Conservation (phyloP, 345 rosid genomes). For the Gossypium mustelinum region DNA sequence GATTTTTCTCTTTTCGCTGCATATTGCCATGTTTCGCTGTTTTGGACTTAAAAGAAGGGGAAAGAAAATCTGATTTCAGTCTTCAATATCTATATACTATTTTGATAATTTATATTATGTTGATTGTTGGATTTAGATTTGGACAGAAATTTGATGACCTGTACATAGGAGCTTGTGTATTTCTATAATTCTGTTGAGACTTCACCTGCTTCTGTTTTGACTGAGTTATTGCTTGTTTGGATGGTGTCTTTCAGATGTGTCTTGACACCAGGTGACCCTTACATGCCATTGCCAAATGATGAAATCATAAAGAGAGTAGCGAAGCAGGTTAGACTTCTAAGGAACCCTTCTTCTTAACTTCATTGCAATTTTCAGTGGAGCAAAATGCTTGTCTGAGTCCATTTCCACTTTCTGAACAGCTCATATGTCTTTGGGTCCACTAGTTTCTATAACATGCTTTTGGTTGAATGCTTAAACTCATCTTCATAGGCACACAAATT, state of each 20-base stretch:
- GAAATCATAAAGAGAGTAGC: constrained; percentile 81
- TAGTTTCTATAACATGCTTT: neutral
- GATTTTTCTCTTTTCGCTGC: neutral
- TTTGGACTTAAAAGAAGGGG: neutral
- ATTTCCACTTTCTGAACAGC: neutral
- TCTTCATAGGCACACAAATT: neutral
- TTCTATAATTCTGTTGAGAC: neutral
- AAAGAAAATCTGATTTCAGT: neutral
- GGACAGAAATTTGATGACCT: neutral
- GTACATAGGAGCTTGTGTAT: neutral
- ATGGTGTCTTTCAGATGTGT: constrained; percentile 57
- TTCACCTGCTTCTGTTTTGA: neutral
- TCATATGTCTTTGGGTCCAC: neutral
- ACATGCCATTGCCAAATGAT: constrained; percentile 82
- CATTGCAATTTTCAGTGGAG: neutral
- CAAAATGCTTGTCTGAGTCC: neutral
- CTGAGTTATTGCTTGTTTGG: neutral
- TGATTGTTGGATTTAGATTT: neutral
- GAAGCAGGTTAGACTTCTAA: constrained; percentile 57
- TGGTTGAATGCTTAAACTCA: neutral
- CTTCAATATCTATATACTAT: neutral
- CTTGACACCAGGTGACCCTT: constrained; percentile 91
- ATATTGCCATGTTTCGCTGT: neutral
- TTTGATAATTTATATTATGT: too few relatives aligned
- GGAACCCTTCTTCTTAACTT: neutral